Evolutionary conservation across 495 filamentous ascomycete genomes (phyloP).

Genomic region (Penicillium paxilli): DNA sequence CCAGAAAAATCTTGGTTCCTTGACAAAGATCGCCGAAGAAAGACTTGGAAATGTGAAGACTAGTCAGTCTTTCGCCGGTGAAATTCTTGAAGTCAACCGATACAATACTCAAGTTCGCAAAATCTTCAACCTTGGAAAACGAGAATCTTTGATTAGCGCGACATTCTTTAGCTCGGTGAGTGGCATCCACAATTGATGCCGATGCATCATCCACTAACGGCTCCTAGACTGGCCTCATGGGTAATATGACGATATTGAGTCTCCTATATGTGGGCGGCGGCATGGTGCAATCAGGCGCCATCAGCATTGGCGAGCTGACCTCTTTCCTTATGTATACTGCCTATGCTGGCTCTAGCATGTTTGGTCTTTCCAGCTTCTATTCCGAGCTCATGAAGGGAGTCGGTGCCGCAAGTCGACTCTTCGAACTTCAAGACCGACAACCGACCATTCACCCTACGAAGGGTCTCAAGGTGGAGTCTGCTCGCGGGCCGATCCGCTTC

Average conservation of each 20-base stretch:
- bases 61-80: slow-evolving; percentile 91
- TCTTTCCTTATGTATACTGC: slow-evolving; percentile 98
- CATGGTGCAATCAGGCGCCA: slow-evolving; percentile 81
- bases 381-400: slow-evolving; percentile 99
- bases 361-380: slow-evolving; percentile 93
- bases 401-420: slow-evolving; percentile 89
- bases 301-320: slow-evolving; percentile 90
- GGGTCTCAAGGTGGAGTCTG: slow-evolving; percentile 73
- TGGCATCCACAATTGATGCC: slow-evolving; percentile 1
- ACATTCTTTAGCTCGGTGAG: slow-evolving; percentile 81
- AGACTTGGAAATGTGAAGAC: slow-evolving; percentile 93
- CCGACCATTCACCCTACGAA: slow-evolving; percentile 82
- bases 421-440: slow-evolving; percentile 92
- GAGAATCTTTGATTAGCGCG: slow-evolving; percentile 83
- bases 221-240: slow-evolving; percentile 73
- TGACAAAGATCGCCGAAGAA: slow-evolving; percentile 97
- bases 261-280: slow-evolving; percentile 87
- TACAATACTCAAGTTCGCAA: slow-evolving; percentile 91
- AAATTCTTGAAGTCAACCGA: slow-evolving; percentile 81
- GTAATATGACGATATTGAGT: slow-evolving; percentile 94
- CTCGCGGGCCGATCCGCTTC: slow-evolving; percentile 84
- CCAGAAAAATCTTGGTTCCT: slow-evolving; percentile 84
- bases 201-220: slow-evolving; percentile 13
- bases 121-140: slow-evolving; percentile 84
- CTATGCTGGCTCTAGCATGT: slow-evolving; percentile 87